Base-by-base conservation (phyloP, 2,329 filamentous ascomycete genomes). In the Apiospora phragmitis region DNA sequence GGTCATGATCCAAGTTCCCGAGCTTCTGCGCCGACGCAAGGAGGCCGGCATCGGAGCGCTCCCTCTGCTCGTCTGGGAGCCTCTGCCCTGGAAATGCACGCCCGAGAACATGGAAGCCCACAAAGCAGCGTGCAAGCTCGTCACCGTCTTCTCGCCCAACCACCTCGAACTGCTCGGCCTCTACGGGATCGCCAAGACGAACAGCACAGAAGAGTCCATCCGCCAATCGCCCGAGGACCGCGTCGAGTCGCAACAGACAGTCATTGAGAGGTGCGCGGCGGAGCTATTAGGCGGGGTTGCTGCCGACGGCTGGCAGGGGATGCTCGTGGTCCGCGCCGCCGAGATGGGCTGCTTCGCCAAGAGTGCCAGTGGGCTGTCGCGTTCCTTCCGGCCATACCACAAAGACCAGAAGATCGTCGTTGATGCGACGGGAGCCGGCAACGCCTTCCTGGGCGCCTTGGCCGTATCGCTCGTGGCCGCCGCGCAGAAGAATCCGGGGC, bases 111-210 rank as follows among this genome's bases (percentile, higher is more conserved):
- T 80, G 72, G 77, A 77, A 70, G 75, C 71, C 62, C 74, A 72
- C 71, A 51, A 62, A 69, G 76, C 55, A 72, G 79, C 73, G 45
- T 79, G 51, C 29, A 74, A 70, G 62, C 55, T 74, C 0, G 79
- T 82, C 0, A 77, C 81, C 43, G 73, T 82, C 6, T 79, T 82
- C 70, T 80, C 79, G 12, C 81, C 81, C 3, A 82, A 82, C 68
- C 81, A 82, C 62, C 74, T 81, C n/a, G 81, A 82, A 55, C 70
- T 82, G 7, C 72, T 73, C 18, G 70, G 32, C 1, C 66, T 80
- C 0, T 80, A 73, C 51, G 75, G 47, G 55, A 35, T 12, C 32
- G 55, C 32, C 18, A 21, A 38, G 18, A 18, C 32, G 18, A 62
- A 38, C 32, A 62, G 16, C 51, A 35, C 29, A 26, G 70, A 68